phyloP scores from a whole-genome alignment of 2,329 filamentous ascomycete species.

The Aphanocladium album region DNA sequence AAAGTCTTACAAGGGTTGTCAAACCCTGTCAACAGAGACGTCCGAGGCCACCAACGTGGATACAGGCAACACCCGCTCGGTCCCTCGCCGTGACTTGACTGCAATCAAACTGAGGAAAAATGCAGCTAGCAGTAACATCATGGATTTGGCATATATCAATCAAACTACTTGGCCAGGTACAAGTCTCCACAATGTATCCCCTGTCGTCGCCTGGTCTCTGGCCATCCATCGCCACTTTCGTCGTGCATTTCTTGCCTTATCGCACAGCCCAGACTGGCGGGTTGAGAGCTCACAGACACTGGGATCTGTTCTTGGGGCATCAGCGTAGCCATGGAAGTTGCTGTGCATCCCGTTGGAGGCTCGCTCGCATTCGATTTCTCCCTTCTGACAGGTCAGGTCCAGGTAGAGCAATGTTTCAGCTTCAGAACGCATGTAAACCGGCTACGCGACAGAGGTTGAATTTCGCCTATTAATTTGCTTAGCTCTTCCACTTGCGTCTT shows the following conservation, averaged over 20 bases:
- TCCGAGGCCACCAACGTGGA: background rate
- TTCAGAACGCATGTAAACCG: background rate
- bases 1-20: background rate
- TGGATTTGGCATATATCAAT: background rate
- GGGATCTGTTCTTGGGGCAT: no score
- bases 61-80: slow-evolving; percentile 1
- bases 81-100: background rate
- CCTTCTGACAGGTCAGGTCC: background rate
- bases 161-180: background rate
- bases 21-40: background rate
- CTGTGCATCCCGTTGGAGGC: background rate
- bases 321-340: no score
- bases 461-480: no score
- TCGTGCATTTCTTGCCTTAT: background rate
- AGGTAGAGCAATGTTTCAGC: background rate
- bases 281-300: background rate
- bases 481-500: no score
- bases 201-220: background rate
- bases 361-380: background rate
- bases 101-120: background rate
- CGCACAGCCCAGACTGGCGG: background rate
- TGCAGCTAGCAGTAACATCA: background rate
- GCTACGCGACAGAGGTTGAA: no score
- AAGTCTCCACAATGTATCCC: background rate
- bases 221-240: background rate